Evolutionary conservation across 805 yeast species (phyloP).

Genomic region (Lipomyces kockii): DNA sequence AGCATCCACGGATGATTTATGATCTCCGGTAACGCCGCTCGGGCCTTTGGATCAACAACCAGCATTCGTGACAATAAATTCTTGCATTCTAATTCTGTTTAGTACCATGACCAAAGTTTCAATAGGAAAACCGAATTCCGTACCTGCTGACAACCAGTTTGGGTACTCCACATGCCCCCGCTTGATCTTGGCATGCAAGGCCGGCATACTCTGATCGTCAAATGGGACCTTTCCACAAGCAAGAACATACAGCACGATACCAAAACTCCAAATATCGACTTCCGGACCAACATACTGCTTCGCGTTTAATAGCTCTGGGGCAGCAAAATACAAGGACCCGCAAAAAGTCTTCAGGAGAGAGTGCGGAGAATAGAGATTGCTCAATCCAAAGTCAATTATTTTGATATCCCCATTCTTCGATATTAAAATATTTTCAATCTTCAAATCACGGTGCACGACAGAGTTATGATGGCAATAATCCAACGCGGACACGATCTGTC

Average conservation of each 20-base stretch:
- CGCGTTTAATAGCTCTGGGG: conserved; percentile 93
- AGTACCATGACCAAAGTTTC: background rate
- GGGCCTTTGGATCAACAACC: conserved; percentile 81
- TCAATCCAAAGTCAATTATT: conserved; percentile 93
- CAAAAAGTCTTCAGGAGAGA: conserved; percentile 87
- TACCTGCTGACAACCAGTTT: conserved; percentile 66
- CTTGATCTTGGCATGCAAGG: conserved; percentile 90
- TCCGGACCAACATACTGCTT: conserved; percentile 95
- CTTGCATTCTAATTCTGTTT: conserved; percentile 55
- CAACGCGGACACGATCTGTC: conserved; percentile 91
- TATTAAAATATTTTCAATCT: conserved; percentile 94
- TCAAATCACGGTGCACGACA: conserved; percentile 94
- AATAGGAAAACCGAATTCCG: background rate
- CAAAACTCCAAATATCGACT: conserved; percentile 98
- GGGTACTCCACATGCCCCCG: conserved; percentile 93
- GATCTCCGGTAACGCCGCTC: conserved; percentile 81
- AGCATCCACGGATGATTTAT: conserved; percentile 93
- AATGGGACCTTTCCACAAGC: conserved; percentile 99
- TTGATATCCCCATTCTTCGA: conserved; percentile 92
- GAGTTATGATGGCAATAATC: conserved; percentile 93
- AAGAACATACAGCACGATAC: conserved; percentile 90
- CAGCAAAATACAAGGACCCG: conserved; percentile 97
- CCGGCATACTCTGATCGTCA: conserved; percentile 91
- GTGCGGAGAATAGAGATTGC: conserved; percentile 77
- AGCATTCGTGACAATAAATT: conserved; percentile 84